Percentiles rank a stretch among this genome's conserved stretches.
Conservation (phyloP, 306 rosid species). For the Fragaria nilgerrensis region DNA sequence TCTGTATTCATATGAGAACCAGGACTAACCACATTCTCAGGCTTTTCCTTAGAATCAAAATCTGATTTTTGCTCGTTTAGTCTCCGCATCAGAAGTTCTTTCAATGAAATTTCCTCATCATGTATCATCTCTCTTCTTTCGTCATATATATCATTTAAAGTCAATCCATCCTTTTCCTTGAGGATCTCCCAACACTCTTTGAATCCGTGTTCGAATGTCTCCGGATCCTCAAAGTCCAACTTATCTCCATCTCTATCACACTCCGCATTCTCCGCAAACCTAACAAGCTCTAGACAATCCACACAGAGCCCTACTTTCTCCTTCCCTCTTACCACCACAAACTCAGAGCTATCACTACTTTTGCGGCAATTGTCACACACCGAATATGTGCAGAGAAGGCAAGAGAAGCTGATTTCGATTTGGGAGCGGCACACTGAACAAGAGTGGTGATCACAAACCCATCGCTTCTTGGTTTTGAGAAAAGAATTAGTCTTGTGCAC, state of each 20-base stretch:
- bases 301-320: slow-evolving; percentile 40
- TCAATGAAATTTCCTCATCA: not conserved
- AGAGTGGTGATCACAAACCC: slow-evolving; percentile 63
- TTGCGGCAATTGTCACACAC: slow-evolving; percentile 38
- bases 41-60: not conserved
- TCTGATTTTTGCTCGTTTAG: not conserved
- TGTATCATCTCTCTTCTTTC: not conserved
- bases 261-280: slow-evolving; percentile 43
- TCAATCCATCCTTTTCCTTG: slow-evolving; percentile 48
- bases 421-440: slow-evolving; percentile 42
- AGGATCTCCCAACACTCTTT: slow-evolving; percentile 76
- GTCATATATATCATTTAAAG: slow-evolving; percentile 10
- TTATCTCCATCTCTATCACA: slow-evolving; percentile 40
- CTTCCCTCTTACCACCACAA: slow-evolving; percentile 28
- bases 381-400: slow-evolving; percentile 58
- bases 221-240: slow-evolving; percentile 46
- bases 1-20: not conserved
- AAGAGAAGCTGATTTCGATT: slow-evolving; percentile 28
- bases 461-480: slow-evolving; percentile 8
- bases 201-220: slow-evolving; percentile 61
- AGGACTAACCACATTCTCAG: not conserved
- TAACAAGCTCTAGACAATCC: slow-evolving; percentile 47
- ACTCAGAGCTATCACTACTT: slow-evolving; percentile 10
- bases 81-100: not conserved
- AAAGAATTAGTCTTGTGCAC: slow-evolving; percentile 23